phyloP scores from a whole-genome alignment of 208 protist genomes.

The Leptomonas seymouri region DNA sequence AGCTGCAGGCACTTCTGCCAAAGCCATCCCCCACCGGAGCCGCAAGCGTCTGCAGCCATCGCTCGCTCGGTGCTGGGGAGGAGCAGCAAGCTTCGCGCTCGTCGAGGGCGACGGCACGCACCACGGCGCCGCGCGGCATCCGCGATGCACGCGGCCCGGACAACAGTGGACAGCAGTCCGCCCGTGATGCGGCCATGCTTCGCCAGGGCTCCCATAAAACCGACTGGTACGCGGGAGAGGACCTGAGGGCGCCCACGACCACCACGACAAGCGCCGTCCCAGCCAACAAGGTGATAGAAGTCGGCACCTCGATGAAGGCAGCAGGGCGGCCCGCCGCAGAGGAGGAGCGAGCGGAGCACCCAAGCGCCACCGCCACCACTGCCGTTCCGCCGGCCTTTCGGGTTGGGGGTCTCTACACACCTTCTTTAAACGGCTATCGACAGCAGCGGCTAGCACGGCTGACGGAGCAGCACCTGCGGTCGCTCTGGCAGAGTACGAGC shows the following conservation, averaged over 20 bases:
- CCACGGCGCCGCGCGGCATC: constrained; percentile 1
- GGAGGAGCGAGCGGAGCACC: too few relatives aligned
- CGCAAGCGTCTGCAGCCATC: too few relatives aligned
- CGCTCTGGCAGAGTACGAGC: constrained; percentile 21
- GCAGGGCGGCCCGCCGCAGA: too few relatives aligned
- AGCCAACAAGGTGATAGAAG: background rate
- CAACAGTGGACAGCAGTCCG: background rate
- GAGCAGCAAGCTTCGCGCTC: background rate
- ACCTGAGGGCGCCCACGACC: background rate
- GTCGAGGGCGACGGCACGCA: background rate
- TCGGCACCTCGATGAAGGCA: background rate
- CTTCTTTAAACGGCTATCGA: constrained; percentile 30
- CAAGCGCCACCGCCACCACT: background rate
- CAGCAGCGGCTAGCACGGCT: constrained; percentile 31
- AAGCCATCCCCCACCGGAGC: background rate
- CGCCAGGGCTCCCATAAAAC: background rate
- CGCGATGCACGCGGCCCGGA: background rate
- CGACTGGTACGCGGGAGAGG: background rate
- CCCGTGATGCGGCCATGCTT: background rate
- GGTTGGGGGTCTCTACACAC: constrained; percentile 29
- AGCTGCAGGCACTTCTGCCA: constrained; percentile 16
- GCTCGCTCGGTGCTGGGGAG: background rate
- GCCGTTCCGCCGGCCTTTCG: constrained; percentile 4
- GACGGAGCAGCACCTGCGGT: constrained; percentile 31
- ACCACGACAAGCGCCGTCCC: background rate